Conservation (phyloP, 441 rosid species). For the Euphorbia schlechtendalii region DNA sequence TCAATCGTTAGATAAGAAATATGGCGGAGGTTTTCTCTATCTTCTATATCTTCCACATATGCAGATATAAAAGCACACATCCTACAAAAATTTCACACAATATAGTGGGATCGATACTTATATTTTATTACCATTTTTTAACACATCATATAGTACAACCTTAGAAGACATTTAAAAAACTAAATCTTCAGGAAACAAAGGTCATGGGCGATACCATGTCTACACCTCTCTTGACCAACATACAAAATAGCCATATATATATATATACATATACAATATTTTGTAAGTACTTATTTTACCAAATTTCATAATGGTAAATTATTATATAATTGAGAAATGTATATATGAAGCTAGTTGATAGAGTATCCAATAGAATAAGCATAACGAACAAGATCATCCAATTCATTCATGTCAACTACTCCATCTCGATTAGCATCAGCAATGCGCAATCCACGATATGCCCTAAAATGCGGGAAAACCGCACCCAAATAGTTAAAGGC, state of each 20-base stretch:
- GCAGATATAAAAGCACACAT: too few species aligned
- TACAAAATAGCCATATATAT: not conserved
- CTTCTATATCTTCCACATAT: too few species aligned
- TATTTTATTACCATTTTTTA: not conserved
- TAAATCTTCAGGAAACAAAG: not conserved
- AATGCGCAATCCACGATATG: not conserved
- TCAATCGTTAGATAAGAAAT: too few species aligned
- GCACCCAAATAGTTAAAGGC: not conserved
- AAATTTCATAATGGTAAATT: not conserved
- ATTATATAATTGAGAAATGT: too few species aligned
- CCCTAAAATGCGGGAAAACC: not conserved
- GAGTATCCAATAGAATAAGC: not conserved
- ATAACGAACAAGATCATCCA: not conserved
- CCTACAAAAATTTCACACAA: too few species aligned
- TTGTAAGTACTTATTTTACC: not conserved
- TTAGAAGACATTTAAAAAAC: not conserved
- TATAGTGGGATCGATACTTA: too few species aligned
- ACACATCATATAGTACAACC: not conserved
- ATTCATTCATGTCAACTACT: not conserved
- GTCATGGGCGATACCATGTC: not conserved
- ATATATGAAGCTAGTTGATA: not conserved
- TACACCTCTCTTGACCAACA: not conserved
- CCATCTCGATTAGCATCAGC: slow-evolving; percentile 7
- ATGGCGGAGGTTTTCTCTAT: too few species aligned
- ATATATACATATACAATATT: not conserved